Conservation (phyloP, 352 stramenopile species). For the Phytophthora quininea region DNA sequence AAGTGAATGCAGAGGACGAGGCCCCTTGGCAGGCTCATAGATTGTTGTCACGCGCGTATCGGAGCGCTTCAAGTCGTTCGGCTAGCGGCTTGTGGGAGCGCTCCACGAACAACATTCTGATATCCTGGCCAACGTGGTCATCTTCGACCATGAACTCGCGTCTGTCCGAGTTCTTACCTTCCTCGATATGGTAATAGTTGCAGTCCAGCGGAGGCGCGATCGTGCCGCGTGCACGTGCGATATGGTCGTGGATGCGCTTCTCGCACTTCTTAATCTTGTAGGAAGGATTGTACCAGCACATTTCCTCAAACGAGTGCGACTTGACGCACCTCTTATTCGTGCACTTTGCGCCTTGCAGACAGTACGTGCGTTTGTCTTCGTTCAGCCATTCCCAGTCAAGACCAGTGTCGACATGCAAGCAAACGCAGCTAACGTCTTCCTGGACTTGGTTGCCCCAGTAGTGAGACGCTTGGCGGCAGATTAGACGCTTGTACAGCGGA, state of each 20-base stretch:
- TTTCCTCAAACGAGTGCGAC: constrained; percentile 52
- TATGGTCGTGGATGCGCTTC: constrained; percentile 36
- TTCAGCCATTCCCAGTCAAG: constrained; percentile 51
- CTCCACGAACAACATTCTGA: constrained; percentile 52
- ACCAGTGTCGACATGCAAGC: constrained; percentile 51
- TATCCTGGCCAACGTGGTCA: constrained; percentile 40
- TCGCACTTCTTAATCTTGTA: constrained; percentile 52
- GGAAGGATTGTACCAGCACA: constrained; percentile 58
- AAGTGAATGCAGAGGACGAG: background rate
- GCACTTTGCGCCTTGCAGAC: constrained; percentile 35
- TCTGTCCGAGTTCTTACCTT: constrained; percentile 41
- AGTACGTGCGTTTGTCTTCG: constrained; percentile 41
- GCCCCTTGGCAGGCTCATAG: constrained; percentile 7
- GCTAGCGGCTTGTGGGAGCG: constrained; percentile 46
- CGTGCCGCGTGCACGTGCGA: constrained; percentile 28
- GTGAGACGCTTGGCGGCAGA: constrained; percentile 47
- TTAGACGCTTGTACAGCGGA: constrained; percentile 53
- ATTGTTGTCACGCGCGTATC: constrained; percentile 32
- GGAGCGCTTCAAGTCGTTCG: constrained; percentile 36
- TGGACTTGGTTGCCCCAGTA: constrained; percentile 48
- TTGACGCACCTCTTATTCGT: constrained; percentile 44
- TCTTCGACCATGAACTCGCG: constrained; percentile 39
- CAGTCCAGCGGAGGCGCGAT: constrained; percentile 39
- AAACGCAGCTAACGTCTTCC: constrained; percentile 51
- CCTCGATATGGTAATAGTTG: constrained; percentile 44